Percentiles rank a stretch among this genome's conserved stretches.
Conservation (phyloP, 441 rosid species). For the Bruguiera hainesii region DNA sequence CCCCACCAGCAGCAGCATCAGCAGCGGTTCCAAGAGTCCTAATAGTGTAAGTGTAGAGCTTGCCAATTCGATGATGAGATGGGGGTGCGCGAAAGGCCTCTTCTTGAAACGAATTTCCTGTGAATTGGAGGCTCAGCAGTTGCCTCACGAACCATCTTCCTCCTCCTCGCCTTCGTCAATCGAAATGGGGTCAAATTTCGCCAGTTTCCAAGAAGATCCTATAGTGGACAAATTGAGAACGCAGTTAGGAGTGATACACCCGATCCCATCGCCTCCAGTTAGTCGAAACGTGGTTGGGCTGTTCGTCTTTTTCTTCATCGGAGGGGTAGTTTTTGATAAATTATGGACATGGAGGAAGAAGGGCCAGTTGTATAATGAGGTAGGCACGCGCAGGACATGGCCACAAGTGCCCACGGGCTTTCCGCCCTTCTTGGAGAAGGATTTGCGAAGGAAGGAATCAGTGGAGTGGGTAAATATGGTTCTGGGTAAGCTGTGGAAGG, state of each 20-base stretch:
- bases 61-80: conserved; percentile 27
- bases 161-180: conserved; percentile 25
- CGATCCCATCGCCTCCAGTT: conserved; percentile 83
- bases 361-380: conserved; percentile 25
- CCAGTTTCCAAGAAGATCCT: conserved; percentile 73
- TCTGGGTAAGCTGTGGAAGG: conserved; percentile 93
- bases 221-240: conserved; percentile 84
- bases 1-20: too few species aligned
- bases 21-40: conserved; percentile 14
- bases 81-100: conserved; percentile 30
- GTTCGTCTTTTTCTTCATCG: conserved; percentile 83
- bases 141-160: conserved; percentile 10
- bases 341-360: conserved; percentile 73
- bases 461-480: conserved; percentile 99
- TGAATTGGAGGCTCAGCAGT: conserved; percentile 41
- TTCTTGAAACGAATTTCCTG: conserved; percentile 41
- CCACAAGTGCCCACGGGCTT: conserved; percentile 87
- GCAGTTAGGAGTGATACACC: conserved; percentile 82
- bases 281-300: conserved; percentile 60
- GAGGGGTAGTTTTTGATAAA: conserved; percentile 68
- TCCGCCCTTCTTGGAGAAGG: conserved; percentile 74
- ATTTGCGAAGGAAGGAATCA: conserved; percentile 92
- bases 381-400: conserved; percentile 46
- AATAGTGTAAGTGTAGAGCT: conserved; percentile 25
- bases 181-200: conserved; percentile 46